These are phyloP conservation scores for Picea glauca DNA, from an alignment of 75 land plant genomes.

Conservation along the genomic window DNA sequence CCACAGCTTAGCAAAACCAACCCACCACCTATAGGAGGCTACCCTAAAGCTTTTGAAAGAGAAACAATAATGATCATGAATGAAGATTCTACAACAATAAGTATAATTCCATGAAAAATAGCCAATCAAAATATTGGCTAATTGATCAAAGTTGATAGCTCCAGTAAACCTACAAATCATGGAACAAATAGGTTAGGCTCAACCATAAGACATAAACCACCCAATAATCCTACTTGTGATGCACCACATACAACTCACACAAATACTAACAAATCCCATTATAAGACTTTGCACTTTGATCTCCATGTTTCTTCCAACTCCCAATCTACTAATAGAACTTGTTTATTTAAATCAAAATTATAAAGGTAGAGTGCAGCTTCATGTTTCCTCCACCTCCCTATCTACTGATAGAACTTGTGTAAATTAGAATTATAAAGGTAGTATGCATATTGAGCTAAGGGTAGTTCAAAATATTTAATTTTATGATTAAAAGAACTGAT, in stretches of 20 bases:
- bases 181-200: neutral
- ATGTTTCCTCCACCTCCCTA: too few relatives aligned
- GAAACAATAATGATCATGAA: neutral
- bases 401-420: too few relatives aligned
- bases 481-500: neutral
- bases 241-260: neutral
- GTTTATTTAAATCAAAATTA: too few relatives aligned
- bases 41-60: neutral
- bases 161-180: neutral
- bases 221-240: neutral
- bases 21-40: neutral
- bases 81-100: neutral
- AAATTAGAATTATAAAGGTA: too few relatives aligned
- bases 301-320: neutral
- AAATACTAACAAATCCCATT: neutral
- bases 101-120: neutral
- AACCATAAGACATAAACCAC: neutral
- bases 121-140: neutral
- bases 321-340: neutral
- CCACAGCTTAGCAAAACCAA: neutral
- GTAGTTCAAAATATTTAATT: neutral
- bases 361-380: too few relatives aligned
- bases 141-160: neutral
- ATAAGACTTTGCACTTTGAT: neutral
- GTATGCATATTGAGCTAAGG: too few relatives aligned